These are phyloP conservation scores for Strobilomyces echinocephalus DNA, from an alignment of 768 basidiomycete species.

Conservation along the genomic window DNA sequence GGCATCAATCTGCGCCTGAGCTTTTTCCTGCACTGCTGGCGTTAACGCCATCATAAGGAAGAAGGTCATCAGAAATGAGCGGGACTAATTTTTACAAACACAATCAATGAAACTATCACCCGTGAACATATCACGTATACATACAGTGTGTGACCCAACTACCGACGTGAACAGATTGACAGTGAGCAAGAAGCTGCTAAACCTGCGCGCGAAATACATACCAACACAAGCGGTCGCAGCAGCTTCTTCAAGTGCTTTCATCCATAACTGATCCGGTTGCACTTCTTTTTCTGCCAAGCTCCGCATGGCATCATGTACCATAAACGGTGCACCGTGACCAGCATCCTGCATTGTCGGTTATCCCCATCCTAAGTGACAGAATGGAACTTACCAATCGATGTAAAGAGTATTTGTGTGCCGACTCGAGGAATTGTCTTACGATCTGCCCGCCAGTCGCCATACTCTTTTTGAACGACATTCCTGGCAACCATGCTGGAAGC, in stretches of 20 bases:
- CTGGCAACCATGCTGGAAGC: constrained; percentile 7
- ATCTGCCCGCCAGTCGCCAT: not conserved
- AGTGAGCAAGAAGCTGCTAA: not conserved
- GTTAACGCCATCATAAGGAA: not conserved
- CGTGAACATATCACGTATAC: not conserved
- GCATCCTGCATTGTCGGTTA: not conserved
- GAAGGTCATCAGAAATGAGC: not conserved
- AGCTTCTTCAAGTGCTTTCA: not conserved
- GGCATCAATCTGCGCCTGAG: not conserved
- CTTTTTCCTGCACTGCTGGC: not conserved
- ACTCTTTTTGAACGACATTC: no score
- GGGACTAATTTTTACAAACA: not conserved
- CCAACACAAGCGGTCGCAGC: constrained; percentile 1
- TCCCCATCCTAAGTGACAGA: not conserved
- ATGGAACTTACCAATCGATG: not conserved
- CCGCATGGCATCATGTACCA: constrained; percentile 5
- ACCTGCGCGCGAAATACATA: not conserved
- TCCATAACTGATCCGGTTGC: not conserved
- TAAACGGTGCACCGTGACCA: not conserved
- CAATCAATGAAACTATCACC: not conserved
- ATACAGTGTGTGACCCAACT: not conserved
- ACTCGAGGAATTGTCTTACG: not conserved
- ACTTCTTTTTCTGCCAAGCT: not conserved
- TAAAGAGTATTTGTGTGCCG: constrained; percentile 1
- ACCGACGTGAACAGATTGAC: not conserved